Evolutionary conservation across 352 stramenopile genomes (phyloP).

Genomic region (Stramenopiles sp.): DNA sequence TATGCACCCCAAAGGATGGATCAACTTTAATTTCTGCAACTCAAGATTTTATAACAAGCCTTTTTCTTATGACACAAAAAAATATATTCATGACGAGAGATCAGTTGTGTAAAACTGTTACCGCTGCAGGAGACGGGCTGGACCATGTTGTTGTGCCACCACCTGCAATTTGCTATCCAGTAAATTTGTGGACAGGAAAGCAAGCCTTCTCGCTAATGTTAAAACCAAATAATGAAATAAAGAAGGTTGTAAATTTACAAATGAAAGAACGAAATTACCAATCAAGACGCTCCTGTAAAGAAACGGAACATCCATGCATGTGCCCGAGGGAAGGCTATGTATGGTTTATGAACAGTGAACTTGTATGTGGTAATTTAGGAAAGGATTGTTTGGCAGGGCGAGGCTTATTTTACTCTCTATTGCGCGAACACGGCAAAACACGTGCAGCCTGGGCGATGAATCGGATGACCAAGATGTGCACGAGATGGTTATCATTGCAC

Average conservation of each 20-base stretch:
- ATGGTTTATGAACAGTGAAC: constrained; percentile 85
- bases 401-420: constrained; percentile 92
- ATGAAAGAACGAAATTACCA: constrained; percentile 91
- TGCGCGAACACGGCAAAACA: constrained; percentile 73
- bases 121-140: constrained; percentile 79
- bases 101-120: constrained; percentile 78
- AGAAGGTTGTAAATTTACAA: constrained; percentile 48
- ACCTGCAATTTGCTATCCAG: constrained; percentile 59
- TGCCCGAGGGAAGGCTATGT: constrained; percentile 95
- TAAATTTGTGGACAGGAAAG: constrained; percentile 92
- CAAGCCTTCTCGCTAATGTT: constrained; percentile 73
- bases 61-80: constrained; percentile 92
- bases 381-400: constrained; percentile 95
- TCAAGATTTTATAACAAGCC: constrained; percentile 97
- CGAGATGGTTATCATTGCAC: constrained; percentile 87
- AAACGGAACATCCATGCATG: constrained; percentile 56
- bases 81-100: constrained; percentile 80
- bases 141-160: constrained; percentile 74
- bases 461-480: constrained; percentile 87
- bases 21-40: constrained; percentile 90
- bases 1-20: constrained; percentile 91
- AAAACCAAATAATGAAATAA: constrained; percentile 61
- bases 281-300: constrained; percentile 27
- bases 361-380: constrained; percentile 89
- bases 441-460: constrained; percentile 90